Conservation (phyloP, 352 stramenopile genomes). For the Phytophthora fragariaefolia region DNA sequence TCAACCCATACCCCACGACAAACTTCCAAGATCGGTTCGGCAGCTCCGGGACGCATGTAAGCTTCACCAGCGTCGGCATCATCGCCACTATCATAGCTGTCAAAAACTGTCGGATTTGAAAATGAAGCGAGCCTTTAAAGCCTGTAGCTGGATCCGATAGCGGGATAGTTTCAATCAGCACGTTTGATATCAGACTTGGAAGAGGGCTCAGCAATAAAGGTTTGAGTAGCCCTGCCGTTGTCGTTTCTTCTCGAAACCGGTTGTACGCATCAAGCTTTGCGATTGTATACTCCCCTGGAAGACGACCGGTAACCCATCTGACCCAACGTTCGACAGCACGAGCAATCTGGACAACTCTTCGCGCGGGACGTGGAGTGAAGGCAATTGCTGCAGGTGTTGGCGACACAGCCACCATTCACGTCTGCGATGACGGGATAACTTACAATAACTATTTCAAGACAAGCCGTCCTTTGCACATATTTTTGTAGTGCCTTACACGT, state of each 20-base stretch:
- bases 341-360: background rate
- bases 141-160: slow-evolving; percentile 15
- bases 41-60: slow-evolving; percentile 32
- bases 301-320: background rate
- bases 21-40: slow-evolving; percentile 22
- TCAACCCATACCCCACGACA: slow-evolving; percentile 3
- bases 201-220: slow-evolving; percentile 33
- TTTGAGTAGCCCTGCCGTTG: background rate
- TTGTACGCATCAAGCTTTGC: slow-evolving; percentile 38
- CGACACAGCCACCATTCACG: slow-evolving; percentile 12
- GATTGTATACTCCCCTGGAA: slow-evolving; percentile 38
- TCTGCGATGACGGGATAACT: background rate
- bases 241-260: slow-evolving; percentile 6
- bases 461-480: background rate
- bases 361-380: background rate
- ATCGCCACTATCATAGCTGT: slow-evolving; percentile 5
- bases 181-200: slow-evolving; percentile 23
- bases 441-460: background rate
- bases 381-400: background rate
- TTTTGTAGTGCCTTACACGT: too few species aligned
- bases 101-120: slow-evolving; percentile 31
- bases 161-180: slow-evolving; percentile 37
- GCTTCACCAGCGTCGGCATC: slow-evolving; percentile 8
- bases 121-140: slow-evolving; percentile 19
- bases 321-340: slow-evolving; percentile 1